Evolutionary conservation across 2,329 filamentous ascomycete genomes (phyloP).

Genomic region (Lojkania enalia): DNA sequence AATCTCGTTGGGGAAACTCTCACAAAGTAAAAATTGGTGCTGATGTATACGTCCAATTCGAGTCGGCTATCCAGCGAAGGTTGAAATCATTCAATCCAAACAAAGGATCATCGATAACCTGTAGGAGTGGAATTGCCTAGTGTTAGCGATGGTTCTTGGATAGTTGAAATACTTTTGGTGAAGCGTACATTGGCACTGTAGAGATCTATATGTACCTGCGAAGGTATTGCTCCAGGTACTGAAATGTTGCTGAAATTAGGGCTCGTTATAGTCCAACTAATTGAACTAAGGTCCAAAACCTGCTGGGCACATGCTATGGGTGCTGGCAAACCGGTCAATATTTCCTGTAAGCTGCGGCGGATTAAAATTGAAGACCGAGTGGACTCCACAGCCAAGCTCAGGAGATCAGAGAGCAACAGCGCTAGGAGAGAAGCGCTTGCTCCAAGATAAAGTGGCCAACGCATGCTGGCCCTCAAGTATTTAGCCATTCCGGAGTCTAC

Average conservation of each 20-base stretch:
- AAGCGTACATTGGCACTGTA: constrained; percentile 44
- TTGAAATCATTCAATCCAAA: constrained; percentile 63
- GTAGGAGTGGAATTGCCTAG: constrained; percentile 6
- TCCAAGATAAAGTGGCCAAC: not conserved
- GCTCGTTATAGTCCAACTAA: constrained; percentile 53
- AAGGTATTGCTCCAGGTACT: constrained; percentile 59
- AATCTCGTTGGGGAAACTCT: too few species aligned
- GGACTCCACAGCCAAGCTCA: not conserved
- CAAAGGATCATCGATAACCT: constrained; percentile 59
- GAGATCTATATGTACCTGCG: constrained; percentile 63
- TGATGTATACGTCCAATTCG: constrained; percentile 66
- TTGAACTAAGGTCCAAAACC: constrained; percentile 25
- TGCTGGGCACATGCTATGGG: constrained; percentile 13
- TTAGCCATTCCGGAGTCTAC: not conserved
- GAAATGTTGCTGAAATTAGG: constrained; percentile 51
- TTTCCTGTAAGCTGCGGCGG: constrained; percentile 19
- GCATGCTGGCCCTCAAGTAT: not conserved
- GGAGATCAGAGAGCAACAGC: not conserved
- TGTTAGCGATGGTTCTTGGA: not conserved
- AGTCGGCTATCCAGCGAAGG: constrained; percentile 60
- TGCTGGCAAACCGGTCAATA: constrained; percentile 19
- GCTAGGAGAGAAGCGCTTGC: not conserved
- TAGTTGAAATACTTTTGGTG: not conserved
- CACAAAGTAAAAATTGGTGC: constrained; percentile 41
- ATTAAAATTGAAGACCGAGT: constrained; percentile 5